Conservation (phyloP, 73 alveolate genomes). For the Paramecium sonneborni region DNA sequence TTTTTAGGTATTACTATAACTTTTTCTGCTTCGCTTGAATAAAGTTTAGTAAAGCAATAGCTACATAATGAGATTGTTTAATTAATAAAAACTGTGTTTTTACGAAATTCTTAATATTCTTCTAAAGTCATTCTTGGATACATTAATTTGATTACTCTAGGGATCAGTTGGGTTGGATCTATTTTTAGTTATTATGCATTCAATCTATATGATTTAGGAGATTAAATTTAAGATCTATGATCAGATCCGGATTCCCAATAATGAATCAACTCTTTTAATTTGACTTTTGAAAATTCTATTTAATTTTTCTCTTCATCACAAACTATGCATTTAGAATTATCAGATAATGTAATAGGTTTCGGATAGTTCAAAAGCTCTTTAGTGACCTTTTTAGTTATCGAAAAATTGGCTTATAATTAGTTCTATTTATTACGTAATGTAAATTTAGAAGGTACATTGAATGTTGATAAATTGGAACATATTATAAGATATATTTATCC, state of each 20-base stretch:
- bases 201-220: background rate
- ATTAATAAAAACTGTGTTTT: background rate
- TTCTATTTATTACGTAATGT: background rate
- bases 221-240: background rate
- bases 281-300: background rate
- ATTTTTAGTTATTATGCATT: background rate
- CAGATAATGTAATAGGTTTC: background rate
- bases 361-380: background rate
- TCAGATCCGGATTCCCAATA: background rate
- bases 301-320: slow-evolving; percentile 23
- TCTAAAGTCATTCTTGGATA: background rate
- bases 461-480: background rate
- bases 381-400: background rate
- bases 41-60: background rate
- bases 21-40: background rate
- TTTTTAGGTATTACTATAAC: background rate
- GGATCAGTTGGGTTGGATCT: background rate
- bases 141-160: background rate
- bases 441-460: background rate
- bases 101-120: background rate
- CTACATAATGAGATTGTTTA: background rate
- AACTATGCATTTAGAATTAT: slow-evolving; percentile 3
- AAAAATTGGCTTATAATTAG: background rate
- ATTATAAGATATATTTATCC: background rate
- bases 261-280: background rate